Base-by-base conservation (phyloP, 495 filamentous ascomycete genomes). In the Penicillium desertorum region DNA sequence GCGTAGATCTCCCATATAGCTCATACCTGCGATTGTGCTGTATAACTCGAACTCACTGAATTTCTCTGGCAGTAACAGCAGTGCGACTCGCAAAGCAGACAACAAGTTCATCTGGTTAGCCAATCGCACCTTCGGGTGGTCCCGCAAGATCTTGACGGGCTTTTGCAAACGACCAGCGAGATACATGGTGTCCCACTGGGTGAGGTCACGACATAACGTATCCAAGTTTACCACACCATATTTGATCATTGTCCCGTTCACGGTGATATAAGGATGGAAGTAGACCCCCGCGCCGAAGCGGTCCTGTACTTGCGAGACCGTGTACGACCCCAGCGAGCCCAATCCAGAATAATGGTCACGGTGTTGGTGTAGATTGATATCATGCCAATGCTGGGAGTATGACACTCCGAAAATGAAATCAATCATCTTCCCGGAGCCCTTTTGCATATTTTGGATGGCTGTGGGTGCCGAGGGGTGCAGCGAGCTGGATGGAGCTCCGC, bases 391-490 rank as follows among this genome's bases (percentile, higher is more conserved):
- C 67, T 98, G 89, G 3, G 90, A 92, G 71, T 96, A 89, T 5
- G 88, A 90, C 12, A 98, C 93, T 32, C 94, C 95, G 62, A 98
- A 96, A 54, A 98, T 95, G 65, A 98, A 94, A 71, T 98, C 94
- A 62, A 98, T 96, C 88, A 98, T 95, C 72, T 97, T 97, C 9
- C 88, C 89, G 2, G 84, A 86, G 39, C 89, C 89, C 64, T 89
- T 85, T 67, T 97, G 92, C 60, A 89, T 88, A 36, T 88, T 87
- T 49, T 85, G 75, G 34, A 96, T 87, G 11, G 90, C 90, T 23
- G 81, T 71, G 19, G 89, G 90, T 2, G 90, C 83, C 51, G 90
- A 85, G 3, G 91, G 86, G 62, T 96, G 92, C 70, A 82, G 69
- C 19, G 83, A 73, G 3, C 76, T 69, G 4, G 80, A 72, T 16